phyloP scores from a whole-genome alignment of 2,329 filamentous ascomycete species.

The Drechslera avenae region DNA sequence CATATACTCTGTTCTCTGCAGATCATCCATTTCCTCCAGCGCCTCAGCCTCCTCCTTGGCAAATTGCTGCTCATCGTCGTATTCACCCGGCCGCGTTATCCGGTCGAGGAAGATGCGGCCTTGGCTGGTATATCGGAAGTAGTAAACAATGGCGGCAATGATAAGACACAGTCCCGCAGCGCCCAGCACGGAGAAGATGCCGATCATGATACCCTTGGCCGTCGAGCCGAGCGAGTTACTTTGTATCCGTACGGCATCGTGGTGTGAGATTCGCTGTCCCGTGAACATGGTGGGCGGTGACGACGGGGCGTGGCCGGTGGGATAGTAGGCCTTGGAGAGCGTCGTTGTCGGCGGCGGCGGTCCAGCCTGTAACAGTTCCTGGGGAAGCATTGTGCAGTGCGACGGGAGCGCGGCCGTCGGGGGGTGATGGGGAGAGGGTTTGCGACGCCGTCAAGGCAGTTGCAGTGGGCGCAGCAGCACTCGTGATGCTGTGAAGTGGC shows the following conservation, averaged over 20 bases:
- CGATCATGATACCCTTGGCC: conserved; percentile 86
- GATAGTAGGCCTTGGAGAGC: conserved; percentile 36
- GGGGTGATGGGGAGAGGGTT: conserved; percentile 4
- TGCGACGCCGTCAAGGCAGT: conserved; percentile 14
- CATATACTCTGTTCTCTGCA: conserved; percentile 86
- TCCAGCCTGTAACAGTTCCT: conserved; percentile 31
- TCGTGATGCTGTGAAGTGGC: conserved; percentile 24
- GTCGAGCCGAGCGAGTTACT: conserved; percentile 55
- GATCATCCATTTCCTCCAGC: conserved; percentile 92
- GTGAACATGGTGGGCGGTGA: conserved; percentile 24
- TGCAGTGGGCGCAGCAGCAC: conserved; percentile 30
- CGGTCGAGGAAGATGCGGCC: conserved; percentile 93
- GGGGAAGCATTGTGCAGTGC: conserved; percentile 40
- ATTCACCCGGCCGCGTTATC: conserved; percentile 91
- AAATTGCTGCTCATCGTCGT: conserved; percentile 96
- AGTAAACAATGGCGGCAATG: conserved; percentile 82
- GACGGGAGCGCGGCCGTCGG: conserved; percentile 7
- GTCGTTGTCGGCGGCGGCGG: conserved; percentile 45
- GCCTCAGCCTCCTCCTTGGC: conserved; percentile 92
- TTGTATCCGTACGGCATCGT: conserved; percentile 34
- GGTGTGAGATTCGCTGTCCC: conserved; percentile 24
- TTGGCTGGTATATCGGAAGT: conserved; percentile 86
- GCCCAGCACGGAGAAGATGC: conserved; percentile 90
- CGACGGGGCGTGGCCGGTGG: conserved; percentile 30
- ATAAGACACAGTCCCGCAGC: conserved; percentile 84